Conservation (phyloP, 1,284 basidiomycete genomes). For the Tilletia setariae region DNA sequence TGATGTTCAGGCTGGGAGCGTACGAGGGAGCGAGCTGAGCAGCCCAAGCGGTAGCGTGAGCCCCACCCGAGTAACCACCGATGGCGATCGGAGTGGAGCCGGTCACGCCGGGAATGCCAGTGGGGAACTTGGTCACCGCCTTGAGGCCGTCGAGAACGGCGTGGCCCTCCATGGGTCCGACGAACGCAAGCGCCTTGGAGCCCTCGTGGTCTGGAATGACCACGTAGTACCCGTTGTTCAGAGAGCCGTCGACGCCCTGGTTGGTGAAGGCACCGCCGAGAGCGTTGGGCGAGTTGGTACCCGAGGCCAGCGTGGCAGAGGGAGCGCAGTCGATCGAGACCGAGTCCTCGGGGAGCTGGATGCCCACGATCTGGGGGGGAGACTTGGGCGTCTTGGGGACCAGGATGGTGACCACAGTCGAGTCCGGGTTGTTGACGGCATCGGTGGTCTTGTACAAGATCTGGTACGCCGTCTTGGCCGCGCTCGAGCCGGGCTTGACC, state of each 20-base stretch:
- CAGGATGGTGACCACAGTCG: constrained; percentile 35
- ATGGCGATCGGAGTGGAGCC: constrained; percentile 27
- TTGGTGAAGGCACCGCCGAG: constrained; percentile 23
- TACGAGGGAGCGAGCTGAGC: constrained; percentile 26
- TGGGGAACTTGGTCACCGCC: constrained; percentile 24
- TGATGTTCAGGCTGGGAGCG: constrained; percentile 41
- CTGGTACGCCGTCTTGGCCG: constrained; percentile 24
- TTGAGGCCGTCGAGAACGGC: constrained; percentile 40
- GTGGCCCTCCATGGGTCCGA: constrained; percentile 36
- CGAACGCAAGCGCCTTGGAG: constrained; percentile 30
- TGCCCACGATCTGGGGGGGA: constrained; percentile 34
- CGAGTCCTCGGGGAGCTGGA: constrained; percentile 37
- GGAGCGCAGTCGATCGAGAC: constrained; percentile 36
- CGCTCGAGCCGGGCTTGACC: neutral
- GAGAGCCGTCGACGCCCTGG: constrained; percentile 33
- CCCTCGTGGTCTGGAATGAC: constrained; percentile 46
- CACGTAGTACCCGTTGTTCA: constrained; percentile 44
- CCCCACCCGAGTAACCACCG: constrained; percentile 43
- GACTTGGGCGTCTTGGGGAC: constrained; percentile 34
- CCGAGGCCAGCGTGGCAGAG: constrained; percentile 26
- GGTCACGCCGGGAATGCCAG: constrained; percentile 24
- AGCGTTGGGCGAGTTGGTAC: constrained; percentile 24
- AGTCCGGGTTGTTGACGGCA: constrained; percentile 5
- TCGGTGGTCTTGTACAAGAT: constrained; percentile 36
- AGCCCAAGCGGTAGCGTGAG: constrained; percentile 39